Base-by-base conservation (phyloP, 352 stramenopile species). In the Phytophthora macrochlamydospora region DNA sequence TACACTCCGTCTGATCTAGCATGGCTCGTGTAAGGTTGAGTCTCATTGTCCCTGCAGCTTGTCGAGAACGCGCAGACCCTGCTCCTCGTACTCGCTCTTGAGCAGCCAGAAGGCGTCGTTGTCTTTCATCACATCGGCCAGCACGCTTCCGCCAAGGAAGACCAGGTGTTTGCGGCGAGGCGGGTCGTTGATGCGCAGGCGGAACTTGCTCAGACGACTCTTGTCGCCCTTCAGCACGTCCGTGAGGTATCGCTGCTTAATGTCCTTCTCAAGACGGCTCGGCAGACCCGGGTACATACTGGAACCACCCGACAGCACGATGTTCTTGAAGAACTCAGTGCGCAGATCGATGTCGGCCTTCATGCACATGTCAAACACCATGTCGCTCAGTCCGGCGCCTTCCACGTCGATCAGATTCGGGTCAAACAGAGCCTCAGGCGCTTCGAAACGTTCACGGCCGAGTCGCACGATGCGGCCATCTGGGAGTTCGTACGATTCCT, bases 301-400 rank as follows among this genome's bases (percentile, higher is more conserved):
- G 18, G 91, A 97, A 18, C 96, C 96, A 32, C 94, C 93, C 3
- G 82, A 96, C 7, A 98, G 84, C 72, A 98, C 91, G 67, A 99
- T 98, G 78, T 99, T 98, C 66, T 98, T 99, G 78, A 99, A 99
- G 50, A 99, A 98, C 56, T 98, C 96, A 4, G 85, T 84, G 52
- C 97, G 89, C 40, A 98, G 82, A 75, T 99, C 98, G 18, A 96
- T 92, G 42, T 94, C 90, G n/a, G 96, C 96, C 71, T 98, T 97
- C 83, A 98, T 95, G 78, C 98, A 99, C 83, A 98, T 98, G 59
- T 99, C 94, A 59, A 99, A 98, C 4, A 99, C 82, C 83, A 99
- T 98, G 74, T 99, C 96, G 51, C 94, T 94, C 51, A 99, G 86
- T 7, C 97, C 97, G 1, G 81, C 75, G 73, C 95, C 93, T 78